Conservation (phyloP, 371 early-diverging fungal species). For the Mucor sp. region DNA sequence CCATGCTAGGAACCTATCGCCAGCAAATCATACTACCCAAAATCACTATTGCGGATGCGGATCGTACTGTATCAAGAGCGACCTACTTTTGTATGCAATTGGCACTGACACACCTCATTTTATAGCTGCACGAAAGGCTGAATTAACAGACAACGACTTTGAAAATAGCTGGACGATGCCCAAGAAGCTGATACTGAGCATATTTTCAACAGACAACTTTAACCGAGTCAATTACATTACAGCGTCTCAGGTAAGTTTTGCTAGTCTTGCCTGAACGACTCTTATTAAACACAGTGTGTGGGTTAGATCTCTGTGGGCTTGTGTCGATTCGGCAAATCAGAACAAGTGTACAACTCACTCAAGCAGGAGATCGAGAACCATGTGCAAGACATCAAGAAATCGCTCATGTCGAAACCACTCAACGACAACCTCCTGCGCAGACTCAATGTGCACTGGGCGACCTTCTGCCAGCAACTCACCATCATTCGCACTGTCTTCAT, state of each 20-base stretch:
- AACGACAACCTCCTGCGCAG: background rate
- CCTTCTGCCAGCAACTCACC: constrained; percentile 25
- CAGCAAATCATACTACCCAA: constrained; percentile 26
- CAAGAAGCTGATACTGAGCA: background rate
- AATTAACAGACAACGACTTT: constrained; percentile 66
- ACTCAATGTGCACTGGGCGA: constrained; percentile 52
- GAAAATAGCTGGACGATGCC: constrained; percentile 29
- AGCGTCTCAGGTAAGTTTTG: background rate
- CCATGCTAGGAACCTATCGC: constrained; percentile 24
- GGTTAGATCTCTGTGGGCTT: constrained; percentile 67
- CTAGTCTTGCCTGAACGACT: background rate
- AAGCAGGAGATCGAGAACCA: constrained; percentile 53
- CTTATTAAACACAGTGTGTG: background rate
- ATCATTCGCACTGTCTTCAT: constrained; percentile 85
- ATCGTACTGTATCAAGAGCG: constrained; percentile 43
- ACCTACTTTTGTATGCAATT: background rate
- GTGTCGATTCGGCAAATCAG: constrained; percentile 77
- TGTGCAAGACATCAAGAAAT: background rate
- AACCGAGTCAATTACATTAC: background rate
- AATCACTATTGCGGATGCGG: constrained; percentile 65
- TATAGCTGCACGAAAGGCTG: constrained; percentile 51
- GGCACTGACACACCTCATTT: background rate
- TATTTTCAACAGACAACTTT: constrained; percentile 1
- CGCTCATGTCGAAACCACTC: background rate
- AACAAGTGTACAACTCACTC: constrained; percentile 65